These are phyloP conservation scores for Russula griseocarnosa DNA, from an alignment of 768 basidiomycete species.

Conservation along the genomic window DNA sequence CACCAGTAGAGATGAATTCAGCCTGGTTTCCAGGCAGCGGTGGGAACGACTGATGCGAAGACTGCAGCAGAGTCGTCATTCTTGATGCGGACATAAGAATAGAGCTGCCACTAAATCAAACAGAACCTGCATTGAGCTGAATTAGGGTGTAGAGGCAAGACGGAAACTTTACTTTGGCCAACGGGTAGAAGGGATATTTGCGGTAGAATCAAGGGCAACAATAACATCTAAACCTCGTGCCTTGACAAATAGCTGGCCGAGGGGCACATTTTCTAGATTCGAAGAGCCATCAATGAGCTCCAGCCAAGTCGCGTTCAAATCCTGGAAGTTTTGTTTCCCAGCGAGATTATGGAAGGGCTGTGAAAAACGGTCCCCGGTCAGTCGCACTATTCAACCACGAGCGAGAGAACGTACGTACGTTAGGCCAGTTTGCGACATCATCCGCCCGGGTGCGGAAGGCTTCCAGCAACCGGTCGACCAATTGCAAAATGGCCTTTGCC, in stretches of 20 bases:
- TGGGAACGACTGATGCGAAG: conserved; percentile 59
- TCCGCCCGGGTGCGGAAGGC: conserved; percentile 50
- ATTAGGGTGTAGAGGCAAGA: not conserved
- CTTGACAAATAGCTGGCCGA: conserved; percentile 66
- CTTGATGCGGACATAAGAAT: conserved; percentile 45
- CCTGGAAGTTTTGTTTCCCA: conserved; percentile 44
- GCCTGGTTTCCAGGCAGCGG: conserved; percentile 52
- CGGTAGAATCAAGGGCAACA: conserved; percentile 66
- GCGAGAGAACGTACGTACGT: conserved; percentile 33
- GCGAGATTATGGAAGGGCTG: conserved; percentile 52
- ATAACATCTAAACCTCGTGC: conserved; percentile 68
- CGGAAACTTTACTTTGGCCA: conserved; percentile 60
- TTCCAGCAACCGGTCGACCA: conserved; percentile 46
- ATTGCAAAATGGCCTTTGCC: conserved; percentile 42
- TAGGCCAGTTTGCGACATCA: conserved; percentile 69
- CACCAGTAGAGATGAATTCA: conserved; percentile 54
- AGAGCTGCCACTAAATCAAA: conserved; percentile 47
- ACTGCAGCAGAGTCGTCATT: conserved; percentile 42
- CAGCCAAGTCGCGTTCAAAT: conserved; percentile 49
- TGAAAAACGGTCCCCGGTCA: not conserved
- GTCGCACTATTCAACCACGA: not conserved
- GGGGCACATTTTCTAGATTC: conserved; percentile 66
- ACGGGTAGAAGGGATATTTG: conserved; percentile 46
- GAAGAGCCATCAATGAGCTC: conserved; percentile 69
- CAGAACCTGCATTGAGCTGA: not conserved